These are phyloP conservation scores for Populus simonii DNA, from an alignment of 345 rosid genomes.

Conservation along the genomic window DNA sequence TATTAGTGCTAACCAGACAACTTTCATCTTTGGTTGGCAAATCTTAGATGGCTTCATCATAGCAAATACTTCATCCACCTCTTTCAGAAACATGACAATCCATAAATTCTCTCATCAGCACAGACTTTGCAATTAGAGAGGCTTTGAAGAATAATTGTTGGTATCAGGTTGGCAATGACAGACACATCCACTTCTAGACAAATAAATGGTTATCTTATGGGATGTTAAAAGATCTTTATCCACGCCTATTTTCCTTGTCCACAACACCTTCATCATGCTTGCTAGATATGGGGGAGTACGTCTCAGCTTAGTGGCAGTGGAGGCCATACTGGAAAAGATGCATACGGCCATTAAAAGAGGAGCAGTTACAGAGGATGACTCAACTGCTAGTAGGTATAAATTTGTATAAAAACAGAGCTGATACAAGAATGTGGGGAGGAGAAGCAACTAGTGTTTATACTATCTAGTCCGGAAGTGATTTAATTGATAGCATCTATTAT, in stretches of 20 bases:
- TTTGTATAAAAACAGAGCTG: too few species aligned
- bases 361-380: neutral
- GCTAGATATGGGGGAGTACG: neutral
- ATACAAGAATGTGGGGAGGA: neutral
- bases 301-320: neutral
- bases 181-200: neutral
- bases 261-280: too few species aligned
- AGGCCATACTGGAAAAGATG: fast-evolving
- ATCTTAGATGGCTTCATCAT: too few species aligned
- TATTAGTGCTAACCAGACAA: too few species aligned
- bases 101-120: neutral
- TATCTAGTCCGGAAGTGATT: neutral
- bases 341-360: too few species aligned
- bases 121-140: neutral
- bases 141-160: too few species aligned
- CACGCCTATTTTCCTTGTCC: too few species aligned
- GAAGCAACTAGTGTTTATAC: neutral
- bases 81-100: too few species aligned
- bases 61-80: neutral
- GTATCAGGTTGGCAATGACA: too few species aligned
- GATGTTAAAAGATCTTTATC: neutral
- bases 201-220: neutral
- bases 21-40: too few species aligned
- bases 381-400: too few species aligned
- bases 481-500: neutral